Percentiles rank a stretch among this genome's conserved stretches.
phyloP scores from a whole-genome alignment of 225 moss, liverwort and hornwort species.

The Marchantia paleacea region DNA sequence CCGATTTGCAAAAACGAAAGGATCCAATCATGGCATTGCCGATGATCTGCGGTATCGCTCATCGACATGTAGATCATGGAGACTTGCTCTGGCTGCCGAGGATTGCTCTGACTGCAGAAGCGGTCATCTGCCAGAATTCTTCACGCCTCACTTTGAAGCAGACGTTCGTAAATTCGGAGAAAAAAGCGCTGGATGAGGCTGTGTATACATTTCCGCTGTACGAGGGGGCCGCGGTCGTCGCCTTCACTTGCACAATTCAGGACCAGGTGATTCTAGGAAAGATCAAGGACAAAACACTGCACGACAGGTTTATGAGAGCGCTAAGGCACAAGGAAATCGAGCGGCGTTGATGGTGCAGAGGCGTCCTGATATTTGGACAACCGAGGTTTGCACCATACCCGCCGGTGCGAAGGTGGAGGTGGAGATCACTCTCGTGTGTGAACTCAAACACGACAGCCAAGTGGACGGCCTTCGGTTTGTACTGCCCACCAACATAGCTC shows the following conservation, averaged over 20 bases:
- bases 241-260: slow-evolving; percentile 48
- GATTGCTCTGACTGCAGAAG: slow-evolving; percentile 34
- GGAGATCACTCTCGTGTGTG: slow-evolving; percentile 44
- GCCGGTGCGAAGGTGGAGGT: slow-evolving; percentile 38
- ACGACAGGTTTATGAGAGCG: slow-evolving; percentile 35
- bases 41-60: too few species aligned
- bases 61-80: too few species aligned
- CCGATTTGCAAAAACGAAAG: too few species aligned
- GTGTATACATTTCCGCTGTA: slow-evolving; percentile 51
- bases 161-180: slow-evolving; percentile 34
- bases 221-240: slow-evolving; percentile 45
- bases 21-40: too few species aligned
- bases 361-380: slow-evolving; percentile 48
- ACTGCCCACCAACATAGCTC: slow-evolving; percentile 53
- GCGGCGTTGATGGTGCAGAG: slow-evolving; percentile 48
- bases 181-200: slow-evolving; percentile 36
- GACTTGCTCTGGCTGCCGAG: slow-evolving; percentile 23
- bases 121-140: slow-evolving; percentile 39
- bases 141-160: slow-evolving; percentile 43
- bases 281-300: slow-evolving; percentile 51
- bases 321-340: slow-evolving; percentile 40
- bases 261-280: slow-evolving; percentile 39
- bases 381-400: slow-evolving; percentile 51
- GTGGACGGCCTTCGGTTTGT: slow-evolving; percentile 54
- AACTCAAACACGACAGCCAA: slow-evolving; percentile 53